Percentiles rank a stretch among this genome's conserved stretches.
Conservation (phyloP, 257 asterid genomes). For the Rehmannia glutinosa region DNA sequence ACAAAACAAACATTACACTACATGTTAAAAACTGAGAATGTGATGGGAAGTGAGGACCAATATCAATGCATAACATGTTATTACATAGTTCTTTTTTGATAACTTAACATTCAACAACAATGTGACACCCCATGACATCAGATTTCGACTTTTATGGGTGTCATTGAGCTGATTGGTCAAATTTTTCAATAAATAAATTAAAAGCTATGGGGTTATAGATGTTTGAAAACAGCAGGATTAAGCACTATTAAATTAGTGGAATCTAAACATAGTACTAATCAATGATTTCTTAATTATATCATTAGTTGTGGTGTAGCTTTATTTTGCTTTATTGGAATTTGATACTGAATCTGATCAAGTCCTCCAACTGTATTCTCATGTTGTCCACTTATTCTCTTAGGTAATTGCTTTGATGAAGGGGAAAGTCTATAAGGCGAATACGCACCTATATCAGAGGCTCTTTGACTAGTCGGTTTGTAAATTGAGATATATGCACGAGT, state of each 20-base stretch:
- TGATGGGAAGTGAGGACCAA: conserved; percentile 21
- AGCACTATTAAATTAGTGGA: conserved; percentile 23
- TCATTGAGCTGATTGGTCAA: conserved; percentile 17
- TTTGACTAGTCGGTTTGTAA: too few species aligned
- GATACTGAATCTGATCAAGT: conserved; percentile 22
- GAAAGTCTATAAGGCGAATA: too few species aligned
- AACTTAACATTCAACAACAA: too few species aligned
- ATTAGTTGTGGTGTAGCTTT: conserved; percentile 4
- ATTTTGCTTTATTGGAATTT: conserved; percentile 28
- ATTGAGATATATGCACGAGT: too few species aligned
- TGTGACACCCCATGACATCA: conserved; percentile 8
- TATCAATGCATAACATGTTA: neutral
- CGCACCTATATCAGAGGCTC: too few species aligned
- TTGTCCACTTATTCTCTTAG: conserved; percentile 18
- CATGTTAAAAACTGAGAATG: conserved; percentile 14
- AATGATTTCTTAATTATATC: conserved; percentile 4
- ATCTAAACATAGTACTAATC: conserved; percentile 18
- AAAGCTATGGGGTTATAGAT: too few species aligned
- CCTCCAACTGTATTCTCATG: conserved; percentile 15
- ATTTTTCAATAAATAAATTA: neutral
- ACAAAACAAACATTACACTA: conserved; percentile 6
- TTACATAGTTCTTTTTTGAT: too few species aligned
- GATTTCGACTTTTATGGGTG: conserved; percentile 23
- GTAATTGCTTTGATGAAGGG: too few species aligned
- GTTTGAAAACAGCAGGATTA: too few species aligned